Evolutionary conservation across 768 basidiomycete genomes (phyloP).

Genomic region (Pisolithus albus): DNA sequence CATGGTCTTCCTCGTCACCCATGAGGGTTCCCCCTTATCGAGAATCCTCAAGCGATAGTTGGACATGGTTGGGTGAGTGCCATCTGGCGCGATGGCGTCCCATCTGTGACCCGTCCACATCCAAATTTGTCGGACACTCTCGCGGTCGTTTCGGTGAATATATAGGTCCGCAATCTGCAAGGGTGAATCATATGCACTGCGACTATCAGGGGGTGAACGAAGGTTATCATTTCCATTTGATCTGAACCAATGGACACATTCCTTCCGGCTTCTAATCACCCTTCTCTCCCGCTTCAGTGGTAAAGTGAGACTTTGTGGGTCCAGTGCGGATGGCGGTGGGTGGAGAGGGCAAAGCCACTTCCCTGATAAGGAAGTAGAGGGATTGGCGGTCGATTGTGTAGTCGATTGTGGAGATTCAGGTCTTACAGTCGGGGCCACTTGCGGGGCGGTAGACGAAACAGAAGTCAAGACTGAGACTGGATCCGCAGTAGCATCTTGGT

Average conservation of each 20-base stretch:
- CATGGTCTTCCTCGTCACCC: background rate
- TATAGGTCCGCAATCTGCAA: background rate
- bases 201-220: background rate
- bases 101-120: background rate
- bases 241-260: background rate
- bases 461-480: background rate
- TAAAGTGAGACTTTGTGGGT: background rate
- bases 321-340: background rate
- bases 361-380: background rate
- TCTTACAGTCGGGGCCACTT: background rate
- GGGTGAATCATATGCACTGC: background rate
- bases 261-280: background rate
- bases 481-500: too few species aligned
- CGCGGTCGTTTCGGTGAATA: background rate
- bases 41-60: background rate
- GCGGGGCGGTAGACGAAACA: background rate
- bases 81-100: background rate
- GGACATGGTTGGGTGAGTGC: background rate
- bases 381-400: background rate
- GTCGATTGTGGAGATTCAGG: background rate
- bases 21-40: background rate
- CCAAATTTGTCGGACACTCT: background rate
- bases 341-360: background rate
- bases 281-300: background rate
- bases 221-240: background rate